Evolutionary conservation across 2,329 filamentous ascomycete genomes (phyloP).

Genomic region (Fusarium nodosum): DNA sequence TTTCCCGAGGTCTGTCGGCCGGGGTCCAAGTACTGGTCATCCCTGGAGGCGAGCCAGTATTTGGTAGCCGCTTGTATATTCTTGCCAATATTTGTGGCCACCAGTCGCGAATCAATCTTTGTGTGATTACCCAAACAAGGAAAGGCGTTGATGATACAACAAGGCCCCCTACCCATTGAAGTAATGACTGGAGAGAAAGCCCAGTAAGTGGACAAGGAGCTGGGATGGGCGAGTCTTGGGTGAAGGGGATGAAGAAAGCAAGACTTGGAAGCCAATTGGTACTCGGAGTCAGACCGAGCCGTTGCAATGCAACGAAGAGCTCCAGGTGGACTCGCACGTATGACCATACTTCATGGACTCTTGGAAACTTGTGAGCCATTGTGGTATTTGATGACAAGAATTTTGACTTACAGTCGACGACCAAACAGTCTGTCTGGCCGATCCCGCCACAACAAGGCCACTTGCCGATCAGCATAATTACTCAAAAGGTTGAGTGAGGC

Average conservation of each 20-base stretch:
- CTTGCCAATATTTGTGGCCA: conserved; percentile 55
- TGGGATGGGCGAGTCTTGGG: conserved; percentile 63
- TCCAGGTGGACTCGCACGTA: conserved; percentile 66
- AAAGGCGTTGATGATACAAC: conserved; percentile 63
- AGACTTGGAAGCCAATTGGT: conserved; percentile 59
- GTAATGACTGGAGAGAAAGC: conserved; percentile 56
- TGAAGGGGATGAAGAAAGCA: conserved; percentile 69
- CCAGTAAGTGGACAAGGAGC: conserved; percentile 60
- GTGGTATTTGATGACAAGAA: not conserved
- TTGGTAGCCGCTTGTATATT: conserved; percentile 60
- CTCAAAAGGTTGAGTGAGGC: conserved; percentile 51
- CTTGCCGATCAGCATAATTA: conserved; percentile 49
- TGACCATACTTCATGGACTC: conserved; percentile 53
- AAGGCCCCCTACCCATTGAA: conserved; percentile 60
- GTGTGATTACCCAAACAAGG: conserved; percentile 61
- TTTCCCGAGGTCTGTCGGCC: conserved; percentile 30
- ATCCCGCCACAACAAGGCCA: conserved; percentile 47
- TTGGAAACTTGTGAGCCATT: conserved; percentile 38
- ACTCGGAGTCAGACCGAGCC: conserved; percentile 62
- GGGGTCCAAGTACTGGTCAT: conserved; percentile 31
- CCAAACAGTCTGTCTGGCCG: conserved; percentile 43
- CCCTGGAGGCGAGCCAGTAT: conserved; percentile 52
- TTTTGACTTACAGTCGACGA: conserved; percentile 49
- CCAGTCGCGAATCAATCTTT: conserved; percentile 55
- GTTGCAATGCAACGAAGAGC: conserved; percentile 66